A percentile compares a stretch with the other conserved stretches of the same genome.
phyloP scores from a whole-genome alignment of 208 protist species.

The Leptomonas seymouri region DNA sequence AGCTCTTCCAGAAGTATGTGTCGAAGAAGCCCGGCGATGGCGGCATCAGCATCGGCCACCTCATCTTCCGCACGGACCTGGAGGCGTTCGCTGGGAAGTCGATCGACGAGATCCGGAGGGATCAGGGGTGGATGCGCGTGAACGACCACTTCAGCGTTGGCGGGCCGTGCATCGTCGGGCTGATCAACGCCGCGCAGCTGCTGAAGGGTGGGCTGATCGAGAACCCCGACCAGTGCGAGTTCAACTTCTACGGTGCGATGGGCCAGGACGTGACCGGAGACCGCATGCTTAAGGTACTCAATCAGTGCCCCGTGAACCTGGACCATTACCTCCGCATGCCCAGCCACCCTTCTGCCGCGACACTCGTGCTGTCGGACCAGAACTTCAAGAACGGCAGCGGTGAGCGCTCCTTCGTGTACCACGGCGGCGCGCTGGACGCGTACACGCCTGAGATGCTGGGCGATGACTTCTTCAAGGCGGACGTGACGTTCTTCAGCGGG shows the following conservation, averaged over 20 bases:
- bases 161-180: constrained; percentile 36
- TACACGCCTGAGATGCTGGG: constrained; percentile 26
- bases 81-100: constrained; percentile 35
- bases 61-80: constrained; percentile 29
- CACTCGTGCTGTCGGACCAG: constrained; percentile 35
- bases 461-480: constrained; percentile 39
- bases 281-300: constrained; percentile 26
- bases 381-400: constrained; percentile 37
- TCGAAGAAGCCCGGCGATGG: constrained; percentile 33
- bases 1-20: constrained; percentile 29
- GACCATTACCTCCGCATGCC: constrained; percentile 15
- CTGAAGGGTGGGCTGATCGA: constrained; percentile 21
- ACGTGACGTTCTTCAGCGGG: constrained; percentile 38
- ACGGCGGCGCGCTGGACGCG: constrained; percentile 27
- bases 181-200: constrained; percentile 42
- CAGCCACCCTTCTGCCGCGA: constrained; percentile 24
- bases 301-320: constrained; percentile 23
- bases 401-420: constrained; percentile 39
- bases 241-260: constrained; percentile 39
- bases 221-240: constrained; percentile 23
- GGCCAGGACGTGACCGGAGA: constrained; percentile 32
- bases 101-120: constrained; percentile 33
- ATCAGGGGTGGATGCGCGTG: constrained; percentile 37
- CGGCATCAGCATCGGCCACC: constrained; percentile 36
- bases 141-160: constrained; percentile 33